Percentiles rank a stretch among this genome's conserved stretches.
phyloP scores from a whole-genome alignment of 2,329 filamentous ascomycete genomes.

The Sphaerulina populicola region DNA sequence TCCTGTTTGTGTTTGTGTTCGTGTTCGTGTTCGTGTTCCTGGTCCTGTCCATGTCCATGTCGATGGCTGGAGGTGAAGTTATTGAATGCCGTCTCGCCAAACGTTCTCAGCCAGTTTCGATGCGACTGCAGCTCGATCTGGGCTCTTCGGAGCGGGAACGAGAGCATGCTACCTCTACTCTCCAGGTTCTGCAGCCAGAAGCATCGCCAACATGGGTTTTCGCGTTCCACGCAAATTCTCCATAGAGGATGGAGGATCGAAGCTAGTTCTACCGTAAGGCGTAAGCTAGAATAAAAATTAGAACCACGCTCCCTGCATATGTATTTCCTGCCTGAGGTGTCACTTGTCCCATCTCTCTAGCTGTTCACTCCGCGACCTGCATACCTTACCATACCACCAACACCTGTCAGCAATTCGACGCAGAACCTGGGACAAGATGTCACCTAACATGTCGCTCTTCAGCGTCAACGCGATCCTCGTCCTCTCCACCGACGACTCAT shows the following conservation, averaged over 20 bases:
- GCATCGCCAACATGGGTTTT: too few relatives aligned
- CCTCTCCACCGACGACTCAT: constrained; percentile 69
- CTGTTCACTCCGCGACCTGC: constrained; percentile 9
- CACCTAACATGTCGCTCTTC: constrained; percentile 48
- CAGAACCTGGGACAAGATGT: constrained; percentile 33
- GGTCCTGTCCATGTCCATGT: background rate
- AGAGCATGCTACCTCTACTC: constrained; percentile 11
- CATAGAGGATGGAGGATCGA: too few relatives aligned
- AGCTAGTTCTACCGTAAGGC: too few relatives aligned
- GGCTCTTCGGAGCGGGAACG: constrained; percentile 14
- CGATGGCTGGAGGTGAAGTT: background rate
- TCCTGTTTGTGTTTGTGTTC: background rate
- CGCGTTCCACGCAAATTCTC: too few relatives aligned
- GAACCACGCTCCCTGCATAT: too few relatives aligned
- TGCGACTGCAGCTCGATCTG: constrained; percentile 23
- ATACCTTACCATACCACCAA: too few relatives aligned
- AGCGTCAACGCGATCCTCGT: constrained; percentile 46
- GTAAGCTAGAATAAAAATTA: too few relatives aligned
- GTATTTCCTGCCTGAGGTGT: constrained; percentile 1
- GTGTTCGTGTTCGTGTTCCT: too few relatives aligned
- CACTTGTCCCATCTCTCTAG: constrained; percentile 2
- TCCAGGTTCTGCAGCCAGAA: too few relatives aligned
- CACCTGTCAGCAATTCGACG: too few relatives aligned
- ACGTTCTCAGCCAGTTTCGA: constrained; percentile 21
- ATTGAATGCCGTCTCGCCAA: constrained; percentile 6